A percentile compares a stretch with the other conserved stretches of the same genome.
These are phyloP conservation scores for Fusarium agapanthi DNA, from an alignment of 2,329 filamentous ascomycete genomes.

Conservation along the genomic window DNA sequence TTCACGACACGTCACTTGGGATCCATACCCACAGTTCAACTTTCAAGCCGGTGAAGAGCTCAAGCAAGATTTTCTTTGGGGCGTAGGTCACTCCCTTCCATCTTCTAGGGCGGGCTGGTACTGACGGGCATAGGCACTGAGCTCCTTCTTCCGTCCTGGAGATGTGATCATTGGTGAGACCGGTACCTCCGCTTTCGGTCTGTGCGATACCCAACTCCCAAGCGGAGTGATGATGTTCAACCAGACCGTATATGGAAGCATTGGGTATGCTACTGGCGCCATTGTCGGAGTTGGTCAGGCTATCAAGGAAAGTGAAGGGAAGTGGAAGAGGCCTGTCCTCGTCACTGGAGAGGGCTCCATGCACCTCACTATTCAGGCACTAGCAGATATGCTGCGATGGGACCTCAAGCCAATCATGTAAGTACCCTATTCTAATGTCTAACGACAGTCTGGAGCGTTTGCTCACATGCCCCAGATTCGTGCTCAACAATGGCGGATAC, in stretches of 20 bases:
- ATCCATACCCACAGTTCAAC: not conserved
- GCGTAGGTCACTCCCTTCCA: not conserved
- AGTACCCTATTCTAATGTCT: not conserved
- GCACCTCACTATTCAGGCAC: not conserved
- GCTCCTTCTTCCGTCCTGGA: not conserved
- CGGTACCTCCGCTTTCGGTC: not conserved
- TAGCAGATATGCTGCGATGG: not conserved
- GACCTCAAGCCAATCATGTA: slow-evolving; percentile 1
- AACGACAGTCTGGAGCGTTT: fast-evolving
- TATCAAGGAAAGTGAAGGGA: not conserved
- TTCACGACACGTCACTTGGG: not conserved
- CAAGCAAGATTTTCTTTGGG: not conserved
- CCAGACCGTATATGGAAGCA: not conserved
- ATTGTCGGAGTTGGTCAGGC: not conserved
- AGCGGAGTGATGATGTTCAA: not conserved
- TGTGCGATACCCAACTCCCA: not conserved
- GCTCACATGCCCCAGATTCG: not conserved
- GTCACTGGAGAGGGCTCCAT: not conserved
- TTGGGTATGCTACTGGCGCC: not conserved
- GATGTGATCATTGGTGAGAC: not conserved
- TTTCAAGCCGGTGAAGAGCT: not conserved
- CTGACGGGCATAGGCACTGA: not conserved
- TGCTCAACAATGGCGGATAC: not conserved
- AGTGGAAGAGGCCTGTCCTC: not conserved
- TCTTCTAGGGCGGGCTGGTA: not conserved